Evolutionary conservation across 192 early-diverging fungal genomes (phyloP), one percentile per base, ranked within the genome.

Genomic region (Diversispora eburnea): DNA sequence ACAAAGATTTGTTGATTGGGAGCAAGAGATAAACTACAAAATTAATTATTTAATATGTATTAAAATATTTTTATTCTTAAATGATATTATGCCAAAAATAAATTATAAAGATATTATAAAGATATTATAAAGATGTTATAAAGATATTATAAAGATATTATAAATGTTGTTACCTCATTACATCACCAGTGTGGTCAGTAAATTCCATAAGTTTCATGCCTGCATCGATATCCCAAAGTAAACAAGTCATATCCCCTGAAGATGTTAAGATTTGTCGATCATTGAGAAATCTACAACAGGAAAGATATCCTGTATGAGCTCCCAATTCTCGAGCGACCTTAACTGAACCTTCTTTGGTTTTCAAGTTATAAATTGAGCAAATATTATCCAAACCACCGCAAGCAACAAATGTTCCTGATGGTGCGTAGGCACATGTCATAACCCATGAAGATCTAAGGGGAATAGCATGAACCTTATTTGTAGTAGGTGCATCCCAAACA

Each of bases 171-270:
- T 80, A 87, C 86, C 86, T 94, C 98, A 99, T 98, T 56, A 99
- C 98, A 80, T 99, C 98, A 58, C 95, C 97, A 4, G 94, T 94
- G 77, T 99, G 98, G 81, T 99, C 98, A 75, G 85, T 95, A 76
- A 98, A 99, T 80, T 98, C 96, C 78, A 93, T 88, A 48, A 90
- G 91, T 84, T 98, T 99, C 78, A 97, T 88, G 54, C 98, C 98
- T 1, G 98, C 95, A 82, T 98, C 98, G 75, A 99, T 94, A 84
- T 99, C 98, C 98, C 98, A 99, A 47, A 99, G 89, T 92, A 99
- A 98, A 82, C 96, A 98, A 70, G 91, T 93, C 96, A 98, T 98
- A 80, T 99, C 98, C 46, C 98, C 98, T 62, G 94, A 97, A 10
- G 88, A 84, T 0, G 98, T 97, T 69, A 99, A 79, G 64, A 99